These are phyloP conservation scores for Lasiosphaeriaceae sp. DNA, from an alignment of 495 filamentous ascomycete species.

Conservation along the genomic window DNA sequence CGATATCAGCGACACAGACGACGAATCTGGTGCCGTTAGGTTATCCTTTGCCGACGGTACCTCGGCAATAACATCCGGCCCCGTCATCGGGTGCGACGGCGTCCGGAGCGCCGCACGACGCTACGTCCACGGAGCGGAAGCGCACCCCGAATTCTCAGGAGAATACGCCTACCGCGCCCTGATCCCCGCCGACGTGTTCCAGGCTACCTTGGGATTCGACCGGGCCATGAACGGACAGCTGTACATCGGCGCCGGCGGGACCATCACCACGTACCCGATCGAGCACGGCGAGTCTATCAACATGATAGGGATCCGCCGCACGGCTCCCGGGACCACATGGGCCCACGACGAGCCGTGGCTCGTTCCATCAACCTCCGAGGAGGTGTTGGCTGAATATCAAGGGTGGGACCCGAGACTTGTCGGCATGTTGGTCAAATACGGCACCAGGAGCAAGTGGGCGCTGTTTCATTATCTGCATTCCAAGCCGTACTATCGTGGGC, in stretches of 20 bases:
- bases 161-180: no score
- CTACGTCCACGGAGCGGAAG: slow-evolving; percentile 21
- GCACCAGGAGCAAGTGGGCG: slow-evolving; percentile 48
- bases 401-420: not conserved
- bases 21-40: not conserved
- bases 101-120: slow-evolving; percentile 25
- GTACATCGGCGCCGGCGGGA: not conserved
- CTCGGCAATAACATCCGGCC: not conserved
- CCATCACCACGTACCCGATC: slow-evolving; percentile 4
- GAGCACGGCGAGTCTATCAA: slow-evolving; percentile 18
- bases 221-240: no score
- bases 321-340: not conserved
- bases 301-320: slow-evolving; percentile 22
- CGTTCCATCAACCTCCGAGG: no score
- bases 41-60: no score
- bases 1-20: slow-evolving; percentile 1
- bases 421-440: not conserved
- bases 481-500: slow-evolving; percentile 48
- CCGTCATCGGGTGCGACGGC: slow-evolving; percentile 35
- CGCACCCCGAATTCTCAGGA: slow-evolving; percentile 13
- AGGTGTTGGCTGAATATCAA: no score
- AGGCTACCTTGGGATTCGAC: slow-evolving; percentile 1
- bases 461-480: slow-evolving; percentile 59
- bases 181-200: no score
- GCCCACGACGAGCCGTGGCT: no score